Base-by-base conservation (phyloP, 805 yeast species). In the Kodamaea laetipori region DNA sequence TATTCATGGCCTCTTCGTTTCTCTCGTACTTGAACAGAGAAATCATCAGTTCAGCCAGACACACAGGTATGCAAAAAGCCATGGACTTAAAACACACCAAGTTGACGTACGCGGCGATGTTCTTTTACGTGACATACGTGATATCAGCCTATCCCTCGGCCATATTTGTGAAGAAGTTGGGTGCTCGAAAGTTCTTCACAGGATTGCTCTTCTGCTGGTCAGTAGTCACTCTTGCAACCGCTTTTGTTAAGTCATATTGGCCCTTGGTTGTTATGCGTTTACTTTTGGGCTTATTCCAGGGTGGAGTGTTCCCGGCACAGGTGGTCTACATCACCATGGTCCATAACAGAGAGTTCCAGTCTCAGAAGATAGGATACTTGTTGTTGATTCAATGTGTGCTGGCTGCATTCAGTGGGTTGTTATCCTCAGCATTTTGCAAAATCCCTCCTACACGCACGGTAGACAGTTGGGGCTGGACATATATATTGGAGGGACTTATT, bases 271-370 rank as follows among this genome's bases (percentile, higher is more conserved):
- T 43, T 3, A 16, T 44, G 28, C 36, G 50, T 13, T 26, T 33
- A 12, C 32, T 47, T 6, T 37, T 47, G 35, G 50, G 48, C 2
- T 32, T 37, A 11, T 32, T 41, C 25, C 47, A 47, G 17, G 43
- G 45, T 11, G 48, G 45, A 4, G 50, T 47, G 21, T 44, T 43
- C 19, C 50, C 50, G 3, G 44, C 45, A 6, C 40, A 37, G 25
- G 33, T 37, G 24, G 40, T 37, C 12, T 37, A 37, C 33, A 37
- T 37, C 16, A 37, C 40, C 15, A 25, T 37, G 40, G 16, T 37
- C 25, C 40, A 37, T 15, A 37, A 37, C 25, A 15, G 40, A 9
- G 40, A 37, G 40, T 37, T 23, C 40, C 40, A 37, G 33, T 25
- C 40, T 2, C 24, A 28, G n/a, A 37, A 37, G 18, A 37, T 37